These are phyloP conservation scores for Colletotrichum sp. DNA, from an alignment of 2,329 filamentous ascomycete species.

Conservation along the genomic window DNA sequence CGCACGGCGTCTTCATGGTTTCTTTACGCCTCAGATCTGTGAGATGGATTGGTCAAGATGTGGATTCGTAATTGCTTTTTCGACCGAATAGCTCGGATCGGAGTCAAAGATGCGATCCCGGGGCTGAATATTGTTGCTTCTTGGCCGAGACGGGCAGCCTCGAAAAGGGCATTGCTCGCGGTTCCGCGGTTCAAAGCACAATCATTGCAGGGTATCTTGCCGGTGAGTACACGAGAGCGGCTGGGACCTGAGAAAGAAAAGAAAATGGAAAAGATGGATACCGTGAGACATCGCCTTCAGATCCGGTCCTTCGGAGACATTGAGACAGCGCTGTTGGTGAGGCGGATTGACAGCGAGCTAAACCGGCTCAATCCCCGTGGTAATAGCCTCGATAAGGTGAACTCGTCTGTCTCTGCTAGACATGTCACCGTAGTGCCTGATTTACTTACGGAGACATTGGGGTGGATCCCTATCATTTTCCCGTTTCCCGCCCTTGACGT, in stretches of 20 bases:
- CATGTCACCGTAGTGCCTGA: not conserved
- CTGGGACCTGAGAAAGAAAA: not conserved
- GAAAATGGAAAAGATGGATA: not conserved
- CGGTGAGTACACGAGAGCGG: not conserved
- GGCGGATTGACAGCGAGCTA: not conserved
- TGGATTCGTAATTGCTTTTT: not conserved
- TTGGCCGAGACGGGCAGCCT: not conserved
- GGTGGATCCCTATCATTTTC: not conserved
- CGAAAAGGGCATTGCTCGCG: not conserved
- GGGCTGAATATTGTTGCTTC: not conserved
- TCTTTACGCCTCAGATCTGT: not conserved
- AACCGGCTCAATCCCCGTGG: conserved; percentile 7
- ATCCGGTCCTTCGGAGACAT: not conserved
- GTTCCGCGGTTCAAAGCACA: not conserved
- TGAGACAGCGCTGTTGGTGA: not conserved
- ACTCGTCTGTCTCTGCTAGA: not conserved
- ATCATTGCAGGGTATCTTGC: not conserved
- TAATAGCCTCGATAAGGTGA: not conserved
- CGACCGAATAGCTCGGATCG: not conserved
- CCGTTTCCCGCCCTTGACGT: not conserved
- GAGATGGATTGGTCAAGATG: not conserved
- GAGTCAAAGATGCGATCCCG: not conserved
- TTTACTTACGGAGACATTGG: not conserved
- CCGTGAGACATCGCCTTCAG: not conserved
- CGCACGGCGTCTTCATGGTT: not conserved